These are phyloP conservation scores for Physocladia obscura DNA, from an alignment of 192 early-diverging fungal genomes.

Conservation along the genomic window DNA sequence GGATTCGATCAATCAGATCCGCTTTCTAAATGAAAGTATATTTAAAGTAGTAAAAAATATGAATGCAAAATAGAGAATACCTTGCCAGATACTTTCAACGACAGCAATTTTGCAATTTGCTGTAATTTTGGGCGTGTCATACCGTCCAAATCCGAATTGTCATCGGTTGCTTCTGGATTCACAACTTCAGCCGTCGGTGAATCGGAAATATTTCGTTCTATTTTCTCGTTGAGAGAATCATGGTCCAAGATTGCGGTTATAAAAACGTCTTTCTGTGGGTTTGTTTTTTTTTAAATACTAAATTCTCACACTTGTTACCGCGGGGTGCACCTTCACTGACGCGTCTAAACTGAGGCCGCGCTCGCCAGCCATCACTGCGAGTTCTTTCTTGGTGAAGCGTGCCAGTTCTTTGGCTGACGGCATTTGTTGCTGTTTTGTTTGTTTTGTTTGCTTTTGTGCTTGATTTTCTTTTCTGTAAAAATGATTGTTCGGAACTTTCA, in stretches of 20 bases:
- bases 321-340: background rate
- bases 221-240: background rate
- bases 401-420: background rate
- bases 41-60: background rate
- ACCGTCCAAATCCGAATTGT: background rate
- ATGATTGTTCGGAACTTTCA: background rate
- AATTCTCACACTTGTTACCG: too few relatives aligned
- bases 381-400: conserved; percentile 5
- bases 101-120: background rate
- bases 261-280: conserved; percentile 8
- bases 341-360: background rate
- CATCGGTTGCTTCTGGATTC: background rate
- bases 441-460: background rate
- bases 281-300: too few relatives aligned
- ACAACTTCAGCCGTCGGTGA: too few relatives aligned
- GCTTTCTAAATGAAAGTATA: background rate
- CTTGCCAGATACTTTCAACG: conserved; percentile 1
- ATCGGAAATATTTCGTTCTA: background rate
- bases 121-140: background rate
- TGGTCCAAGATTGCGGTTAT: background rate
- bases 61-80: background rate
- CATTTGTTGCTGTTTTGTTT: too few relatives aligned
- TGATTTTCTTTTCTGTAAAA: background rate
- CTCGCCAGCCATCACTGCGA: background rate
- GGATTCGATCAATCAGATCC: background rate